Conservation (phyloP, 805 yeast genomes). For the Schwanniomyces vanrijiae region DNA sequence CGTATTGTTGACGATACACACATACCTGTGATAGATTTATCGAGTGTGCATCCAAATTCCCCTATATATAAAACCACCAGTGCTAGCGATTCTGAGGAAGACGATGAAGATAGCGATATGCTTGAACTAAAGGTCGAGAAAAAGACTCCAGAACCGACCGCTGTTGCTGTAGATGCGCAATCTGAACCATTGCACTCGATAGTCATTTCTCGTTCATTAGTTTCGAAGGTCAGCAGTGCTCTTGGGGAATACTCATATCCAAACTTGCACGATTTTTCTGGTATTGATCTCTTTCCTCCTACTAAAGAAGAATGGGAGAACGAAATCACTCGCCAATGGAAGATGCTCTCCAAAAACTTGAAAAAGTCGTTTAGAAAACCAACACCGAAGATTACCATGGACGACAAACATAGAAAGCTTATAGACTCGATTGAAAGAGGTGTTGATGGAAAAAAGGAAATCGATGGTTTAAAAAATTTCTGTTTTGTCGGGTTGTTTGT, state of each 20-base stretch:
- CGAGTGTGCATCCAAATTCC: slow-evolving; percentile 27
- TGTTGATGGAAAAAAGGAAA: slow-evolving; percentile 75
- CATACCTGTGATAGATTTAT: slow-evolving; percentile 32
- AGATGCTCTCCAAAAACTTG: slow-evolving; percentile 51
- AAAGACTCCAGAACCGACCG: background rate
- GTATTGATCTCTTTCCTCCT: slow-evolving; percentile 43
- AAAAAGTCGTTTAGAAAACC: slow-evolving; percentile 74
- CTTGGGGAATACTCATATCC: slow-evolving; percentile 27
- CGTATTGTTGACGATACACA: slow-evolving; percentile 37
- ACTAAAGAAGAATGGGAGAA: slow-evolving; percentile 62
- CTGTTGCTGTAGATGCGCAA: background rate
- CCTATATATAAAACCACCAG: slow-evolving; percentile 15
- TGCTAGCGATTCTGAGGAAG: slow-evolving; percentile 14
- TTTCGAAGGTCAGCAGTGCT: slow-evolving; percentile 17
- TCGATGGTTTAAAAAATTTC: slow-evolving; percentile 63
- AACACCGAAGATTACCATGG: slow-evolving; percentile 61
- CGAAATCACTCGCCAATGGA: slow-evolving; percentile 69
- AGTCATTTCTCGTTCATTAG: slow-evolving; percentile 24
- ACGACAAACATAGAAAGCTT: slow-evolving; percentile 51
- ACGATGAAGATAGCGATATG: slow-evolving; percentile 10
- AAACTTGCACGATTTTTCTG: slow-evolving; percentile 24
- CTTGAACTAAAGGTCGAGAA: slow-evolving; percentile 2
- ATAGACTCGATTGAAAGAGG: slow-evolving; percentile 77
- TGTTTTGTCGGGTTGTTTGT: slow-evolving; percentile 68
- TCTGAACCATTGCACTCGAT: slow-evolving; percentile 1